Evolutionary conservation across 495 filamentous ascomycete species (phyloP).

Genomic region (Bacidia rubella): DNA sequence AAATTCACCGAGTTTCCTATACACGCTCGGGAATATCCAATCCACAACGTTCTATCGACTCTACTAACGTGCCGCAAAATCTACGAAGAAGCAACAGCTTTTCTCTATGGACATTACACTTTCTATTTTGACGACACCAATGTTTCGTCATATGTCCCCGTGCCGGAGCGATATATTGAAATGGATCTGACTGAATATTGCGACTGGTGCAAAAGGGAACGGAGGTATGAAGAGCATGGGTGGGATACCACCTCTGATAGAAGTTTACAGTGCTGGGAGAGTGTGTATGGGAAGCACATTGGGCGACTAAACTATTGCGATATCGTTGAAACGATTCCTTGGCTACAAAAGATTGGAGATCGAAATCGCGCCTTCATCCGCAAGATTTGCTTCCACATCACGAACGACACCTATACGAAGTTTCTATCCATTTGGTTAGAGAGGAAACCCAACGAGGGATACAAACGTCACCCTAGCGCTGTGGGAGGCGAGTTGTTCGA

Average conservation of each 20-base stretch:
- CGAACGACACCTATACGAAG: not conserved
- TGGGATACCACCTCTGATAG: no score
- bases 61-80: not conserved
- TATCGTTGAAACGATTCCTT: not conserved
- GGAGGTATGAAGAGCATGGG: no score
- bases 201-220: no score
- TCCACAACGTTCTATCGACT: not conserved
- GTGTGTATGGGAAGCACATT: not conserved
- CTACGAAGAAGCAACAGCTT: not conserved
- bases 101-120: conserved; percentile 43
- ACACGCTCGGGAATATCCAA: no score
- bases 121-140: conserved; percentile 35
- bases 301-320: not conserved
- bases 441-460: no score
- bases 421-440: no score
- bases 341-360: not conserved
- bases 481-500: not conserved
- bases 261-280: no score
- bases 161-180: no score
- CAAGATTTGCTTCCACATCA: not conserved
- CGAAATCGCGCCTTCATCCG: not conserved
- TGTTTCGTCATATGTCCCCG: no score
- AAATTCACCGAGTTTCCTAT: no score
- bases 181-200: no score
- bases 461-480: no score